phyloP scores from a whole-genome alignment of 2,329 filamentous ascomycete species.

The Fonsecaea nubica region DNA sequence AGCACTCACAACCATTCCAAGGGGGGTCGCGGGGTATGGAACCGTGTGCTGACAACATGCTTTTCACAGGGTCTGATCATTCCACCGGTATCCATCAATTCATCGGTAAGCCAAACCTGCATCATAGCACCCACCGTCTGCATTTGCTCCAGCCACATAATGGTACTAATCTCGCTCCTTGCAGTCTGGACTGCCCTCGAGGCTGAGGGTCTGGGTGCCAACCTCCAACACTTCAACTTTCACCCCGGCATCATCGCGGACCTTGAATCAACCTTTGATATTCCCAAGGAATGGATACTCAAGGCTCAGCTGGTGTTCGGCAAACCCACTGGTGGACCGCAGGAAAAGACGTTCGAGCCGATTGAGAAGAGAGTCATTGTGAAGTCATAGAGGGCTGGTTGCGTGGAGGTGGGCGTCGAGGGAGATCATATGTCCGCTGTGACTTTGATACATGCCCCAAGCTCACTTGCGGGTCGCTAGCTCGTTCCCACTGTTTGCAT shows the following conservation, averaged over 20 bases:
- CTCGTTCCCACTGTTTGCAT: neutral
- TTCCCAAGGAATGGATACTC: constrained; percentile 76
- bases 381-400: constrained; percentile 16
- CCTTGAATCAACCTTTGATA: constrained; percentile 70
- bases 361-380: constrained; percentile 34
- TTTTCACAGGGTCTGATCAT: constrained; percentile 67
- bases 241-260: constrained; percentile 74
- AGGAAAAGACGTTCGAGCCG: constrained; percentile 35
- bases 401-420: neutral
- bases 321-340: constrained; percentile 25
- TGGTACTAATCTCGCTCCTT: neutral
- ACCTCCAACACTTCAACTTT: constrained; percentile 88
- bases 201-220: constrained; percentile 82
- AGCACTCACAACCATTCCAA: neutral
- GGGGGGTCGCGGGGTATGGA: neutral
- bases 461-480: neutral
- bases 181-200: constrained; percentile 80
- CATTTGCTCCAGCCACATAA: neutral
- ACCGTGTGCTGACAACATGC: constrained; percentile 9
- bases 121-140: neutral
- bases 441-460: neutral
- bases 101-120: constrained; percentile 47
- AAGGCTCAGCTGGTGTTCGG: constrained; percentile 87
- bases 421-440: neutral
- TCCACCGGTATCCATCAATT: constrained; percentile 74